A percentile compares a stretch with the other conserved stretches of the same genome.
These are phyloP conservation scores for Dalechampia spathulata DNA, from an alignment of 441 rosid species.

Conservation along the genomic window DNA sequence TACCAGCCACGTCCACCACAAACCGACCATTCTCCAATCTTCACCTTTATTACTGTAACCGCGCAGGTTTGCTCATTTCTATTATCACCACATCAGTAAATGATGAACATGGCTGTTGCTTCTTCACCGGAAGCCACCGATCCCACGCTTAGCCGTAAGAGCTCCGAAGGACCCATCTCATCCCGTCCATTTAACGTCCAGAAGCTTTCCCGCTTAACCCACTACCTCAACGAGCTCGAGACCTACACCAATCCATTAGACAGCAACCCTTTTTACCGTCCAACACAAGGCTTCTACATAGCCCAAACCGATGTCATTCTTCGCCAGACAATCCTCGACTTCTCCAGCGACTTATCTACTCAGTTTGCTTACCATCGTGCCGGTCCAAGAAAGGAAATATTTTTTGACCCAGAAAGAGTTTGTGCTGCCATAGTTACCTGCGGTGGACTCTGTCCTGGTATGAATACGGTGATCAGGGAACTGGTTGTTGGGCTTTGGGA, in stretches of 20 bases:
- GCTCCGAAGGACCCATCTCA: constrained; percentile 10
- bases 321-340: constrained; percentile 43
- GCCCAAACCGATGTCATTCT: constrained; percentile 47
- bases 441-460: constrained; percentile 91
- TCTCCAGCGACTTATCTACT: constrained; percentile 26
- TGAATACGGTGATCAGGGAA: constrained; percentile 85
- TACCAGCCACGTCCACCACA: too few species aligned
- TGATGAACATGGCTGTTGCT: too few species aligned
- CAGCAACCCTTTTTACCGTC: constrained; percentile 47
- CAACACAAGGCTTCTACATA: constrained; percentile 60
- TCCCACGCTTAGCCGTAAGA: background rate
- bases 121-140: constrained; percentile 14
- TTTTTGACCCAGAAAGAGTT: constrained; percentile 34
- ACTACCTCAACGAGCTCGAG: constrained; percentile 28
- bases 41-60: too few species aligned
- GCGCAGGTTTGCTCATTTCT: too few species aligned
- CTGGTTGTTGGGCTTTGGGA: constrained; percentile 84
- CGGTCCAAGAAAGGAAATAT: constrained; percentile 56
- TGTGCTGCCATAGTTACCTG: constrained; percentile 80
- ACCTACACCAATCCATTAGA: constrained; percentile 49
- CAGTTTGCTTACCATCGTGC: constrained; percentile 51
- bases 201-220: constrained; percentile 34
- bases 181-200: constrained; percentile 23
- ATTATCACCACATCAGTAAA: too few species aligned
- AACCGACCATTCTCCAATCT: too few species aligned